A percentile compares a stretch with the other conserved stretches of the same genome.
Evolutionary conservation across 495 filamentous ascomycete species (phyloP).

Genomic region (Astrothelium macrocarpum): DNA sequence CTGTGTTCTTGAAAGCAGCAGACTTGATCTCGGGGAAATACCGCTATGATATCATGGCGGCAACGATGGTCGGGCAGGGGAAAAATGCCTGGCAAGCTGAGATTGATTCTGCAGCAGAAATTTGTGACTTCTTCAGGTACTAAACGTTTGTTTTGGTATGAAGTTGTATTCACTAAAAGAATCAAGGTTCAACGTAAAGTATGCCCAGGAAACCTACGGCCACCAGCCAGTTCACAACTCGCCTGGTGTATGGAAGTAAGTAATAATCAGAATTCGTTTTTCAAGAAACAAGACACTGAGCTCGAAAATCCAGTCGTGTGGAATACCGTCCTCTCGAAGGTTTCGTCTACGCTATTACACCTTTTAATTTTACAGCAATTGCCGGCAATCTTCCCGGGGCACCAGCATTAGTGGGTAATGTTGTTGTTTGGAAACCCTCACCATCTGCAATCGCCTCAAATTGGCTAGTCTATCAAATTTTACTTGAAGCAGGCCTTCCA

Average conservation of each 20-base stretch:
- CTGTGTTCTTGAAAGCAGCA: slow-evolving; percentile 86
- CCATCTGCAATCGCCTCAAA: slow-evolving; percentile 34
- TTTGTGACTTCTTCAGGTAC: slow-evolving; percentile 71
- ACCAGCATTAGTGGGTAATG: slow-evolving; percentile 37
- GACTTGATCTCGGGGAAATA: slow-evolving; percentile 84
- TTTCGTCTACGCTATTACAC: slow-evolving; percentile 37
- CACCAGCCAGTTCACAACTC: slow-evolving; percentile 34
- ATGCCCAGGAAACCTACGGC: slow-evolving; percentile 33
- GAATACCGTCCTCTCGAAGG: slow-evolving; percentile 37
- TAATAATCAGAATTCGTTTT: neutral
- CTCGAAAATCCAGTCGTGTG: slow-evolving; percentile 18
- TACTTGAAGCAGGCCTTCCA: slow-evolving; percentile 36
- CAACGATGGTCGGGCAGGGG: slow-evolving; percentile 88
- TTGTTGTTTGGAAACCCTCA: slow-evolving; percentile 37
- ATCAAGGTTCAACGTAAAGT: slow-evolving; percentile 40
- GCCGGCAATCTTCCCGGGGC: slow-evolving; percentile 34
- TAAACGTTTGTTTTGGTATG: slow-evolving; percentile 9
- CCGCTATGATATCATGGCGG: slow-evolving; percentile 83
- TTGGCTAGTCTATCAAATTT: slow-evolving; percentile 33
- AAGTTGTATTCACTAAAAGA: slow-evolving; percentile 11
- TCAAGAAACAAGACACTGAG: slow-evolving; percentile 2
- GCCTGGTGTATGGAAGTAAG: slow-evolving; percentile 34
- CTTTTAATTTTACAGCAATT: slow-evolving; percentile 40
- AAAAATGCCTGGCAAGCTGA: slow-evolving; percentile 97
- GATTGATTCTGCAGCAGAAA: slow-evolving; percentile 88